Percentiles rank a stretch among this genome's conserved stretches.
These are phyloP conservation scores for Lactarius sanguifluus DNA, from an alignment of 768 basidiomycete genomes.

Conservation along the genomic window DNA sequence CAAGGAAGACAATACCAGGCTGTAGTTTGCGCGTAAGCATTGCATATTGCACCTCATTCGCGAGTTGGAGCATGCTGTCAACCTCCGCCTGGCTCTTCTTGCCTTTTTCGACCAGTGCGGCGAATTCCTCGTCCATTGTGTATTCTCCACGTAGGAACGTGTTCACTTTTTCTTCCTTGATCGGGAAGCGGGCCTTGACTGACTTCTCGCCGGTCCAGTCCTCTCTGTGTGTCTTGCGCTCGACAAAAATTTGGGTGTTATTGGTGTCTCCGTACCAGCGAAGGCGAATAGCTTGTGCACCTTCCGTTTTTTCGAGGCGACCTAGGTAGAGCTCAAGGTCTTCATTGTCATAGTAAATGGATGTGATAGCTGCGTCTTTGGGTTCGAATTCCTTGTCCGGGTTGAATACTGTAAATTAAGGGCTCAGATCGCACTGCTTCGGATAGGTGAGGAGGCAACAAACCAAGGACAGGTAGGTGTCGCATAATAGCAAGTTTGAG, in stretches of 20 bases:
- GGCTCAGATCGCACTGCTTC: slow-evolving; percentile 14
- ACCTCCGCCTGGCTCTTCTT: slow-evolving; percentile 93
- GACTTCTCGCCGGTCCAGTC: slow-evolving; percentile 99
- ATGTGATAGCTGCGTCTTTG: slow-evolving; percentile 91
- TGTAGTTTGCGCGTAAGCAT: slow-evolving; percentile 75
- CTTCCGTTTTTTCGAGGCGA: slow-evolving; percentile 96
- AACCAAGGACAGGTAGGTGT: slow-evolving; percentile 92
- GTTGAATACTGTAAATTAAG: slow-evolving; percentile 72
- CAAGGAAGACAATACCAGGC: slow-evolving; percentile 58
- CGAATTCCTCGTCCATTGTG: slow-evolving; percentile 91
- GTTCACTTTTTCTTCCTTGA: slow-evolving; percentile 93
- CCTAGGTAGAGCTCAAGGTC: slow-evolving; percentile 95
- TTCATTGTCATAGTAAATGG: slow-evolving; percentile 96
- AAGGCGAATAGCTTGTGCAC: slow-evolving; percentile 93
- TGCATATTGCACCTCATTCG: slow-evolving; percentile 95
- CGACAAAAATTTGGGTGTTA: slow-evolving; percentile 81
- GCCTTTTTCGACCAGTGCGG: slow-evolving; percentile 79
- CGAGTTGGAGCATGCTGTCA: slow-evolving; percentile 92
- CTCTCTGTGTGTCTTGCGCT: slow-evolving; percentile 91
- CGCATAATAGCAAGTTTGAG: slow-evolving; percentile 91
- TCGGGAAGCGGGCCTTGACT: slow-evolving; percentile 93
- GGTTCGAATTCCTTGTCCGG: slow-evolving; percentile 88
- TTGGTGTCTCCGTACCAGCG: slow-evolving; percentile 95
- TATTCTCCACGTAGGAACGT: slow-evolving; percentile 88
- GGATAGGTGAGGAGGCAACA: slow-evolving; percentile 29